Evolutionary conservation across 2,329 filamentous ascomycete genomes (phyloP).

Genomic region (Coniochaeta ligniaria): DNA sequence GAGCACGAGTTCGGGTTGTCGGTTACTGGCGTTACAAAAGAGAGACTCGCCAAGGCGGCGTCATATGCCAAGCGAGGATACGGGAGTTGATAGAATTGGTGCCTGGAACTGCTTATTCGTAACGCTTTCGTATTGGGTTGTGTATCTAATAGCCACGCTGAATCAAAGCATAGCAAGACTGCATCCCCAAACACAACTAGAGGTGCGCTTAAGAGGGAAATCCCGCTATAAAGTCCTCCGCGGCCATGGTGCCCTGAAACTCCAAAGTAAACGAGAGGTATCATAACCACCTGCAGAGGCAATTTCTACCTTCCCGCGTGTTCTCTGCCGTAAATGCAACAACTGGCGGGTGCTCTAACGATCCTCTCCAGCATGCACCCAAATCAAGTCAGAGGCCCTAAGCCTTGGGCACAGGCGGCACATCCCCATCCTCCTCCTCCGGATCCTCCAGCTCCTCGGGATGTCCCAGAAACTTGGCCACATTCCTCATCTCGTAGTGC

Average conservation of each 20-base stretch:
- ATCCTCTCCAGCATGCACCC: not conserved
- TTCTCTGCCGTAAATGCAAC: not conserved
- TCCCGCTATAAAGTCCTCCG: not conserved
- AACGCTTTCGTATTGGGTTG: not conserved
- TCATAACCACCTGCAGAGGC: not conserved
- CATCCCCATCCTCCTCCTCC: slow-evolving; percentile 30
- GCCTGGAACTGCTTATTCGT: not conserved
- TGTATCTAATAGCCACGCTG: not conserved
- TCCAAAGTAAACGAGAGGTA: not conserved
- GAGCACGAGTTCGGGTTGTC: slow-evolving; percentile 8
- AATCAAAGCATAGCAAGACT: not conserved
- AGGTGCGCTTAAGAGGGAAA: not conserved
- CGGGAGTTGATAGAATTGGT: not conserved
- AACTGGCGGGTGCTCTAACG: not conserved
- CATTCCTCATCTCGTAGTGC: slow-evolving; percentile 98
- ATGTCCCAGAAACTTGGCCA: slow-evolving; percentile 78
- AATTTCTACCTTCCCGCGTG: not conserved
- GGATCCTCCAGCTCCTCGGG: slow-evolving; percentile 60
- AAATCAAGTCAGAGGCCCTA: not conserved
- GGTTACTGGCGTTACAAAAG: not conserved
- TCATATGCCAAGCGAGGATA: not conserved
- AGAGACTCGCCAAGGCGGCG: not conserved
- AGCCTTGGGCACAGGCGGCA: slow-evolving; percentile 31
- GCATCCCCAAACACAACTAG: not conserved
- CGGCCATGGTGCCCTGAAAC: not conserved